A percentile compares a stretch with the other conserved stretches of the same genome.
These are phyloP conservation scores for Candida bentonensis DNA, from an alignment of 805 yeast genomes.

Conservation along the genomic window DNA sequence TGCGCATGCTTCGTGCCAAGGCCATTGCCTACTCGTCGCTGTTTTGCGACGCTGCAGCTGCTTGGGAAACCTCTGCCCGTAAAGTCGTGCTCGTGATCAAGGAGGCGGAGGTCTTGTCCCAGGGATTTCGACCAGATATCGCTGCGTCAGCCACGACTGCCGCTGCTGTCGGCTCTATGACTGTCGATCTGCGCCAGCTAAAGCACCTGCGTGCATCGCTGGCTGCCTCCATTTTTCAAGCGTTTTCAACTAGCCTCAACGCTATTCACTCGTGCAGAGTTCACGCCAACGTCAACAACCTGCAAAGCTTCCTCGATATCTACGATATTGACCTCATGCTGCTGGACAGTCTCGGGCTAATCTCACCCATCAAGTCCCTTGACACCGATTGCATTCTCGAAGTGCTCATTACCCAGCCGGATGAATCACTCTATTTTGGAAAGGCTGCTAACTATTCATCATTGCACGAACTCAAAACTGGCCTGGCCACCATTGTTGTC, in stretches of 20 bases:
- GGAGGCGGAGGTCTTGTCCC: constrained; percentile 15
- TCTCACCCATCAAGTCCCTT: neutral
- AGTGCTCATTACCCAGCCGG: neutral
- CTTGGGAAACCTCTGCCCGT: constrained; percentile 10
- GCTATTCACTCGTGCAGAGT: constrained; percentile 15
- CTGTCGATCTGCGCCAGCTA: constrained; percentile 5
- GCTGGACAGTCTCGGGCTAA: constrained; percentile 8
- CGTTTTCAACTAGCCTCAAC: constrained; percentile 17
- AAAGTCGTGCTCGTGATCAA: constrained; percentile 10
- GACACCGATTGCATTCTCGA: neutral
- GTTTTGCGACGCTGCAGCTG: constrained; percentile 9
- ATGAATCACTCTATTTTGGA: neutral
- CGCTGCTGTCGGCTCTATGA: neutral
- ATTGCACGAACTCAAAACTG: constrained; percentile 14
- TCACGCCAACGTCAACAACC: constrained; percentile 17
- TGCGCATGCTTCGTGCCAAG: constrained; percentile 14
- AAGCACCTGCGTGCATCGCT: constrained; percentile 19
- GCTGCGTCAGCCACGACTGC: constrained; percentile 1
- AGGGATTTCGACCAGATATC: constrained; percentile 13
- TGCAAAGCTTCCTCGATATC: constrained; percentile 28
- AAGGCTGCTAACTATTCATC: constrained; percentile 8
- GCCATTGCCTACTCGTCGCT: constrained; percentile 11
- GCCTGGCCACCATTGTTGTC: constrained; percentile 20
- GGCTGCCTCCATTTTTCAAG: constrained; percentile 15
- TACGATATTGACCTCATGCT: constrained; percentile 23